Base-by-base conservation (phyloP, 768 basidiomycete species). In the Porpolomopsis calyptriformis region DNA sequence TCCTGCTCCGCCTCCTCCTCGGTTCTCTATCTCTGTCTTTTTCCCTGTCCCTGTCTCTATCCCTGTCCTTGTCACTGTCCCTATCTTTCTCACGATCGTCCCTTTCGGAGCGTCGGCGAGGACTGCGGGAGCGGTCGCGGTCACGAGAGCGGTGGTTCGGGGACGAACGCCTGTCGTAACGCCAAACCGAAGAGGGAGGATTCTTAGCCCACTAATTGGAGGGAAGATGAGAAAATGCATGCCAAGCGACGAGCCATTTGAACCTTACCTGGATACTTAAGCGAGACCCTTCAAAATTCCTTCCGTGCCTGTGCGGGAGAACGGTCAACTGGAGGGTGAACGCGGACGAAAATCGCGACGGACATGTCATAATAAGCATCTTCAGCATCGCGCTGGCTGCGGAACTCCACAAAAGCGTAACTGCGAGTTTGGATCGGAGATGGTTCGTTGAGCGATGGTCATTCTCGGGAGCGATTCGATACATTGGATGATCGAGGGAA, bases 331-430 rank as follows among this genome's bases (percentile, higher is more conserved):
- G 43, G 4, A 9, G 14, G 31, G 10, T 2, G 12, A 18, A 40
- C 36, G 18, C 10, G 20, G 11, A 29, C 18, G 45, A 9, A 20
- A 46, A 10, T 10, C 10, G 34, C 19, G 19, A 65, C 81, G 50
- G 60, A 87, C 85, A 88, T 87, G 49, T 86, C 83, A 57, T 84
- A 78, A 62, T 86, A 87, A 23, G 85, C 85, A 52, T 85, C 83
- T 56, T 87, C 85, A 16, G 85, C 85, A 56, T 87, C 84, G 34
- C 81, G 77, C 40, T 74, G 71, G 56, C 76, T 77, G 59, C 82
- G 79, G 58, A 87, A 89, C 62, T 89, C 85, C 59, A 89, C 78
- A 63, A 89, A 89, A 47, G 85, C 86, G 63, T 86, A 89, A 69
- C 86, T 87, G 70, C 70, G 70, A 64, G 61, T 65, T 59, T 55